Evolutionary conservation across 768 basidiomycete genomes (phyloP), one percentile per base, ranked within the genome.

Genomic region (Leucogyrophana mollusca): DNA sequence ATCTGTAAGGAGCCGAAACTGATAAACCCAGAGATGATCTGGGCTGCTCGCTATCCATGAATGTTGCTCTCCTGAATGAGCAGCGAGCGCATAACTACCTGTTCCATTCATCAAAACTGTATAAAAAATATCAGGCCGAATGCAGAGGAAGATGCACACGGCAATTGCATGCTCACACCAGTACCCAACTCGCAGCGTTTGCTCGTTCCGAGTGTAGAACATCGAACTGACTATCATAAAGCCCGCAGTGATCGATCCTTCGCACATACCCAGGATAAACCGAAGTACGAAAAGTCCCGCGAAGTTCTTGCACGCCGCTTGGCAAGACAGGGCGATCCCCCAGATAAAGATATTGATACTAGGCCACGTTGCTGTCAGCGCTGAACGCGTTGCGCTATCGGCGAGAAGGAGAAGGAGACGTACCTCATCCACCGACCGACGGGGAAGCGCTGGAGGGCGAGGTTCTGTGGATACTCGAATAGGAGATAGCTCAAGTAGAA

Each of bases 381-480:
- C 1, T 53, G 36, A n/a, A n/a, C n/a, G n/a, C n/a, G n/a, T n/a
- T n/a, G n/a, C n/a, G n/a, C n/a, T 21, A 16, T 27, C 11, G 17
- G 27, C 36, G 11, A 40, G 38, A 37, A 13, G 8, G 4, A 3
- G 27, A 14, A 27, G 17, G 22, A 30, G 22, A 39, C 69, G 22
- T 47, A 78, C 86, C 85, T 87, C 81, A 89, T 85, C 86, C 86
- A 89, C 74, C 78, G 85, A 9, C 82, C 86, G 7, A 89, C 85
- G 0, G 85, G 85, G 55, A 86, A 87, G 14, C 77, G 74, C 52
- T 88, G 86, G 4, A 89, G 68, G 0, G 78, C 82, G 8, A 87
- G 62, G 55, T 87, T 87, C 59, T 87, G 87, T 1, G 86, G 87
- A 52, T 83, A 86, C 55, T 87, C 84, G 52, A 89, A 87, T 8